Percentiles rank a stretch among this genome's conserved stretches.
phyloP scores from a whole-genome alignment of 352 stramenopile species.

The Peronosclerospora sorghi region DNA sequence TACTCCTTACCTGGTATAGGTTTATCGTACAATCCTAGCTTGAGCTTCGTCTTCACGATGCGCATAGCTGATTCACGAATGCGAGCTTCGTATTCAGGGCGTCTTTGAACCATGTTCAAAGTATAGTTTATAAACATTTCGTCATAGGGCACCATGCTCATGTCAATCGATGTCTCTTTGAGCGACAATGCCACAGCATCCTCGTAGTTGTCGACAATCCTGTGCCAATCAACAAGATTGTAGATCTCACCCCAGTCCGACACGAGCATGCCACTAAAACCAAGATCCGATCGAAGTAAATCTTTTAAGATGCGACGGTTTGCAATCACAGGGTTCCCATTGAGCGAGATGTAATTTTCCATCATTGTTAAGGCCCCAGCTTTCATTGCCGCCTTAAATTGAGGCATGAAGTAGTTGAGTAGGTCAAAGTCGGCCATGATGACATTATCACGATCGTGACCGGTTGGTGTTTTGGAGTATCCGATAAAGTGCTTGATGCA shows the following conservation, averaged over 20 bases:
- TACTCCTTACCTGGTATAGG: slow-evolving; percentile 36
- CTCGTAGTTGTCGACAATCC: slow-evolving; percentile 31
- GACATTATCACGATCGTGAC: slow-evolving; percentile 74
- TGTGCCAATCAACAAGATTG: slow-evolving; percentile 68
- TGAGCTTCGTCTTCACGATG: slow-evolving; percentile 65
- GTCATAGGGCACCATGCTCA: slow-evolving; percentile 82
- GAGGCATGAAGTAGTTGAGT: slow-evolving; percentile 77
- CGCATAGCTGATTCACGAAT: slow-evolving; percentile 47
- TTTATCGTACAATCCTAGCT: slow-evolving; percentile 59
- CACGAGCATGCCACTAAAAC: slow-evolving; percentile 83
- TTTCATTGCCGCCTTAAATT: slow-evolving; percentile 74
- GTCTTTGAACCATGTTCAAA: slow-evolving; percentile 26
- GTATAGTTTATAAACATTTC: slow-evolving; percentile 39
- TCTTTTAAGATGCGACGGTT: slow-evolving; percentile 73
- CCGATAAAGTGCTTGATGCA: slow-evolving; percentile 88
- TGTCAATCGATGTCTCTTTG: slow-evolving; percentile 74
- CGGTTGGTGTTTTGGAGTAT: slow-evolving; percentile 75
- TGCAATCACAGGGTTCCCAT: slow-evolving; percentile 84
- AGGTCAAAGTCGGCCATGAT: slow-evolving; percentile 66
- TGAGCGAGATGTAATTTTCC: slow-evolving; percentile 90
- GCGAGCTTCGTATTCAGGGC: slow-evolving; percentile 25
- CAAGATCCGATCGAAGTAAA: slow-evolving; percentile 76
- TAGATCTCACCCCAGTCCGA: slow-evolving; percentile 90
- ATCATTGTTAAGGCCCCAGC: slow-evolving; percentile 83
- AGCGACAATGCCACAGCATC: slow-evolving; percentile 64